Percentiles rank a stretch among this genome's conserved stretches.
These are phyloP conservation scores for Hyphopichia pseudoburtonii DNA, from an alignment of 1,139 yeast genomes.

Conservation along the genomic window DNA sequence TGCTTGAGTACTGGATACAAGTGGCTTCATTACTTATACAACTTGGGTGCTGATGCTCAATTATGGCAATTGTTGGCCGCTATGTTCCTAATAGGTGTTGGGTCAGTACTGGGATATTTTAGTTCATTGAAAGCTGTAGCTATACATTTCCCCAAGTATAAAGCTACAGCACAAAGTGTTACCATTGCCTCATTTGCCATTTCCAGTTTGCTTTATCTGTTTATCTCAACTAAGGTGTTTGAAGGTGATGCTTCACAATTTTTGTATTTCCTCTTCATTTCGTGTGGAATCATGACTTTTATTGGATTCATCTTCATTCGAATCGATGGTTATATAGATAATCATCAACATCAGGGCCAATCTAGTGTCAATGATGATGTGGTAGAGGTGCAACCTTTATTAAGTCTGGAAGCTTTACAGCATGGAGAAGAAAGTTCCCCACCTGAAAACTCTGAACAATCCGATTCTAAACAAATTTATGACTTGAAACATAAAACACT, in stretches of 20 bases:
- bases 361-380: neutral
- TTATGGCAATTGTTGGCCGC: constrained; percentile 20
- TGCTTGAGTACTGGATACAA: constrained; percentile 26
- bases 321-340: constrained; percentile 28
- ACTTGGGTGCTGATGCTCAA: constrained; percentile 16
- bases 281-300: constrained; percentile 25
- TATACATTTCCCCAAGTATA: constrained; percentile 29
- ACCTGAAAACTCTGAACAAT: neutral
- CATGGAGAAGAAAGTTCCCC: too few relatives aligned
- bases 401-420: constrained; percentile 4
- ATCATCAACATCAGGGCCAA: neutral
- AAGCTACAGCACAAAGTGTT: constrained; percentile 36
- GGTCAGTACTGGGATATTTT: constrained; percentile 35
- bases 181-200: constrained; percentile 43
- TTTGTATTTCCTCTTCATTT: constrained; percentile 21
- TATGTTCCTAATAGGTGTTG: constrained; percentile 34
- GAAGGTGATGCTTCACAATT: constrained; percentile 23
- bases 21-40: constrained; percentile 24
- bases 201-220: constrained; percentile 29
- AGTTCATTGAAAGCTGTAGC: constrained; percentile 37
- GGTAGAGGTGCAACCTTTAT: constrained; percentile 3
- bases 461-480: neutral
- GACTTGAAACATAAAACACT: constrained; percentile 6
- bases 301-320: constrained; percentile 32
- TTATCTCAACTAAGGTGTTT: constrained; percentile 20